Conservation (phyloP, 164 flowering plant species). For the Euptelea pleiosperma region DNA sequence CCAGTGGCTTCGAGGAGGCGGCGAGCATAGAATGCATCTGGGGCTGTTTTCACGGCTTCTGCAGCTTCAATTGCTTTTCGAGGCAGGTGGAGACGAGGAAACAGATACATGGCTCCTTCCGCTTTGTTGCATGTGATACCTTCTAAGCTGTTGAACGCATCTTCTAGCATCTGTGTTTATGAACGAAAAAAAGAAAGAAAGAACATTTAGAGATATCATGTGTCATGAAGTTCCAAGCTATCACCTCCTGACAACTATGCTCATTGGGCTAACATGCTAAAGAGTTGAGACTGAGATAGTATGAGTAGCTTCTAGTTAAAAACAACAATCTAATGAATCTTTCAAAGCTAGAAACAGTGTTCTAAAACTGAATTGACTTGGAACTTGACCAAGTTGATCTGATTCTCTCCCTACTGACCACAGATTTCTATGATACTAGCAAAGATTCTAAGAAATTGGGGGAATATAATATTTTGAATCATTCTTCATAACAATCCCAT, state of each 20-base stretch:
- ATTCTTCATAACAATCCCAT: background rate
- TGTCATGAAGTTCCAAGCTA: no score
- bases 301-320: no score
- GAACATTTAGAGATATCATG: background rate
- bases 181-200: background rate
- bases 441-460: background rate
- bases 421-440: no score
- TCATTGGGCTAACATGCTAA: no score
- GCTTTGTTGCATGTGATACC: slow-evolving; percentile 94
- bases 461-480: no score
- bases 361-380: no score
- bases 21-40: slow-evolving; percentile 84
- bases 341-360: no score
- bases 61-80: slow-evolving; percentile 86
- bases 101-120: slow-evolving; percentile 99
- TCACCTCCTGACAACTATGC: no score
- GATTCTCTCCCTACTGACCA: no score
- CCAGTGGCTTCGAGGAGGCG: slow-evolving; percentile 93
- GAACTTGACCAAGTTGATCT: no score
- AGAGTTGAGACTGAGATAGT: no score
- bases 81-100: slow-evolving; percentile 74
- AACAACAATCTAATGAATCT: no score
- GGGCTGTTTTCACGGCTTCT: slow-evolving; percentile 60
- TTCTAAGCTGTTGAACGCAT: slow-evolving; percentile 80
- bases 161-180: slow-evolving; percentile 67